Evolutionary conservation across 805 yeast species (phyloP).

Genomic region (Candida verbasci): DNA sequence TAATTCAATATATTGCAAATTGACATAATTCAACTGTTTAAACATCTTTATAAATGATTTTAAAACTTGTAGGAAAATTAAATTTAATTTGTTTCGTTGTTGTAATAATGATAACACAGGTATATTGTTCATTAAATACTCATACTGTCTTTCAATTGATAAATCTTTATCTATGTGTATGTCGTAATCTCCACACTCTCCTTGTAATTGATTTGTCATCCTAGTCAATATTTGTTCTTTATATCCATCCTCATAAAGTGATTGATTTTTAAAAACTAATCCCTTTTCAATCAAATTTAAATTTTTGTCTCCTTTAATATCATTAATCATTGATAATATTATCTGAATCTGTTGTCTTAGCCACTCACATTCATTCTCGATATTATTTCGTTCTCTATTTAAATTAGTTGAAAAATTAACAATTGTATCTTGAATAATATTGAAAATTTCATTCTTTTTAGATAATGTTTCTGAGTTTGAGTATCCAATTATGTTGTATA

Average conservation of each 20-base stretch:
- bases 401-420: conserved; percentile 29
- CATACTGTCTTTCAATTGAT: conserved; percentile 22
- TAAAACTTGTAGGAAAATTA: conserved; percentile 31
- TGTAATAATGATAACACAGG: conserved; percentile 29
- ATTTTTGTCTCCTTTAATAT: conserved; percentile 24
- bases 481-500: conserved; percentile 54
- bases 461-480: conserved; percentile 43
- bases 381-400: conserved; percentile 34
- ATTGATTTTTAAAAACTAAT: conserved; percentile 24
- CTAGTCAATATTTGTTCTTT: conserved; percentile 20
- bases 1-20: conserved; percentile 22
- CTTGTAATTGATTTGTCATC: conserved; percentile 6
- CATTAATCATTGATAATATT: conserved; percentile 37
- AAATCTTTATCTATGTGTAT: conserved; percentile 1
- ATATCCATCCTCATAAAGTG: conserved; percentile 25
- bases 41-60: conserved; percentile 27
- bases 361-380: conserved; percentile 43
- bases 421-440: conserved; percentile 46
- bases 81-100: conserved; percentile 26
- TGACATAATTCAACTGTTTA: conserved; percentile 25
- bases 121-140: conserved; percentile 18
- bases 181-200: background rate
- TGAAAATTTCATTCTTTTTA: conserved; percentile 49
- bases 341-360: conserved; percentile 38
- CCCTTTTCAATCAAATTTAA: conserved; percentile 23